phyloP scores from a whole-genome alignment of 2,329 filamentous ascomycete species.

The Lasiodiplodia gonubiensis region DNA sequence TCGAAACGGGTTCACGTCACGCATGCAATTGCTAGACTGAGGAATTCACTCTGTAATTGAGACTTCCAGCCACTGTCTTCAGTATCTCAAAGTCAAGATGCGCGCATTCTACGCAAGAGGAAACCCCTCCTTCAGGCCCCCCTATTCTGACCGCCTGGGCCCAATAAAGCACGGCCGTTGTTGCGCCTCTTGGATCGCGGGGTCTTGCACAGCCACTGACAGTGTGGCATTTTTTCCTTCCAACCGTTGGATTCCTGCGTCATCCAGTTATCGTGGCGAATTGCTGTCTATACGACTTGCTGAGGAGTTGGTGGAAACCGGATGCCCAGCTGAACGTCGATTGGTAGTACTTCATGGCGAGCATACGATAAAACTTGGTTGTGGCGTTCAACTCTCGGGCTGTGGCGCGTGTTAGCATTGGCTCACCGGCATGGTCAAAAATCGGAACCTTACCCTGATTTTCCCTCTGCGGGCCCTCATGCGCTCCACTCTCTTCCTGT shows the following conservation, averaged over 20 bases:
- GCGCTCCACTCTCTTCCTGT: conserved; percentile 71
- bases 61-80: not conserved
- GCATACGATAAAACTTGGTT: not conserved
- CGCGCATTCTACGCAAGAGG: not conserved
- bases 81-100: not conserved
- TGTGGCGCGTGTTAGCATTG: conserved; percentile 18
- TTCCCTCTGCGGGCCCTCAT: conserved; percentile 68
- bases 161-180: conserved; percentile 24
- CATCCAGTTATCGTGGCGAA: not conserved
- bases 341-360: not conserved
- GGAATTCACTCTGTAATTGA: not conserved
- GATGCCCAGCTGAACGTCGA: conserved; percentile 4
- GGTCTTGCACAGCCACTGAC: conserved; percentile 22
- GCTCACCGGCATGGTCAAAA: not conserved
- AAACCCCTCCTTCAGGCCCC: conserved; percentile 2
- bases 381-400: conserved; percentile 26
- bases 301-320: not conserved
- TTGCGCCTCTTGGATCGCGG: conserved; percentile 19
- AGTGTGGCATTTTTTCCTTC: conserved; percentile 12
- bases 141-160: conserved; percentile 22
- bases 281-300: not conserved
- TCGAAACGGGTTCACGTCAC: not conserved
- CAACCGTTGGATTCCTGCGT: not conserved
- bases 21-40: not conserved
- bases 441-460: conserved; percentile 12